Base-by-base conservation (phyloP, 495 filamentous ascomycete species). In the Penicillium malachiteum region DNA sequence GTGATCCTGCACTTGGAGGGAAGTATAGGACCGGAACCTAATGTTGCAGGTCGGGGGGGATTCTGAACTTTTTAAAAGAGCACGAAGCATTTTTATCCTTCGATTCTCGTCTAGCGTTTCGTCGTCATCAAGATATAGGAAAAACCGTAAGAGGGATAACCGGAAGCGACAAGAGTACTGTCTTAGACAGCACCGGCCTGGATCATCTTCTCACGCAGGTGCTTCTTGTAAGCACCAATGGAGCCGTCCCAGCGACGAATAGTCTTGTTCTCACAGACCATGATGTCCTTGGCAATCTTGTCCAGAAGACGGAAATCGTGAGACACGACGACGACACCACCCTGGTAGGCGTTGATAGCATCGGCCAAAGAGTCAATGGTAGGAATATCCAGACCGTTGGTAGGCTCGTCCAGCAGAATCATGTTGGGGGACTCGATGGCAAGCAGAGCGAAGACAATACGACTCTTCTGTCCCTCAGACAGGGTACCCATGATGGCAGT, bases 211-310 rank as follows among this genome's bases (percentile, higher is more conserved):
- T 97, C 96, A 62, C 92, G 88, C 65, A 99, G 83, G 75, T 96
- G 83, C 73, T 93, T 91, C 90, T 99, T 99, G 87, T 99, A 99
- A 50, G 89, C 80, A 55, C 87, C 88, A 67, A 99, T 99, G 31
- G 72, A 75, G 58, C 94, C 94, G 46, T 92, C 87, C 94, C 94
- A 99, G 59, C 84, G 75, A 60, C 82, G 84, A 58, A 97, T 87
- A 2, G 91, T 90, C 81, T 88, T 90, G 83, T 97, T 87, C 76
- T 99, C 95, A 76, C 94, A 99, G 35, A 99, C 94, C 73, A 97
- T 84, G 74, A 99, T 99, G 70, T 99, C 92, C 82, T 97, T 99
- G 59, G 94, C 94, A 70, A 99, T 99, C 82, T 96, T 97, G 81
- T 99, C 94, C 56, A 99, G 87, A 58, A 99, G 78, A 79, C 94